Evolutionary conservation across 2,329 filamentous ascomycete genomes (phyloP).

Genomic region (Fulvia fulva): DNA sequence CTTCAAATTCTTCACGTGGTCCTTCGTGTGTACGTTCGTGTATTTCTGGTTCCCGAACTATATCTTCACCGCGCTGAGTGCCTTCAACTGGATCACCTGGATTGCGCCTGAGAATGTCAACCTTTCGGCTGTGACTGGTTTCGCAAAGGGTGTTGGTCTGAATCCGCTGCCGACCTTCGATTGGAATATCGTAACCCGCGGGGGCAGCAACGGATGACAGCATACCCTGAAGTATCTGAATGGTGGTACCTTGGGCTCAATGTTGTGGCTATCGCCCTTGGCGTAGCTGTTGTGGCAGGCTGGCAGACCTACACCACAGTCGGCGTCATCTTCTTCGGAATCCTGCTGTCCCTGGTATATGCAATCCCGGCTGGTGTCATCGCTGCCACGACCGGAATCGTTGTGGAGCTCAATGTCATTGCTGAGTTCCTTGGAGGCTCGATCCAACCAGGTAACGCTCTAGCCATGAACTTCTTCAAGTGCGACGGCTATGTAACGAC

Average conservation of each 20-base stretch:
- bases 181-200: constrained; percentile 70
- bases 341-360: constrained; percentile 2
- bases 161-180: constrained; percentile 64
- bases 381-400: constrained; percentile 79
- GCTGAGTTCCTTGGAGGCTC: constrained; percentile 76
- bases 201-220: constrained; percentile 66
- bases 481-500: constrained; percentile 52
- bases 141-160: constrained; percentile 8
- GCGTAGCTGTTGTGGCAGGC: constrained; percentile 31
- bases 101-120: constrained; percentile 5
- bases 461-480: constrained; percentile 81
- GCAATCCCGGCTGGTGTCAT: constrained; percentile 89
- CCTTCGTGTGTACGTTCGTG: constrained; percentile 3
- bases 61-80: too few species aligned
- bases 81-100: too few species aligned
- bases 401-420: constrained; percentile 35
- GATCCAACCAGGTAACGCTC: constrained; percentile 77
- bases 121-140: constrained; percentile 4
- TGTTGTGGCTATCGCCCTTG: constrained; percentile 12
- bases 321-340: constrained; percentile 58
- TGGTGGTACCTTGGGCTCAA: constrained; percentile 59
- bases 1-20: constrained; percentile 2
- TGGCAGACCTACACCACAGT: constrained; percentile 75
- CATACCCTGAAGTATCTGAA: constrained; percentile 75
- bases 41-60: too few species aligned